Conservation (phyloP, 1,284 basidiomycete genomes). For the Hemileia vastatrix region DNA sequence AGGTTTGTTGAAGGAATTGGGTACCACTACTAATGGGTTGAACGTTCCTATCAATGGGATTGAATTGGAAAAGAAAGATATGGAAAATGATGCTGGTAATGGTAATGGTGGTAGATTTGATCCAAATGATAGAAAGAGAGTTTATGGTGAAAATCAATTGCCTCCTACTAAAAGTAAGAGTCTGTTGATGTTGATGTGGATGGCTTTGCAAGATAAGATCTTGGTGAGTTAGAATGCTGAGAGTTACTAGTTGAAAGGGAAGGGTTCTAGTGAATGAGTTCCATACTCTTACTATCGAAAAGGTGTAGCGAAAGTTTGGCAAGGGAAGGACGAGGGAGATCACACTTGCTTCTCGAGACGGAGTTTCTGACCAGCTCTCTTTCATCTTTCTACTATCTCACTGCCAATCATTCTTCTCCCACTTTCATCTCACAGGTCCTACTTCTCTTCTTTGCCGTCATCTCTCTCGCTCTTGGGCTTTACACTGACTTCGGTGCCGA, state of each 20-base stretch:
- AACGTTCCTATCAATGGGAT: constrained; percentile 18
- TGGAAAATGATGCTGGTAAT: constrained; percentile 24
- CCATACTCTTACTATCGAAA: no score
- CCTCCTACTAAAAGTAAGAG: constrained; percentile 68
- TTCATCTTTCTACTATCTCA: constrained; percentile 4
- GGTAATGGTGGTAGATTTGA: constrained; percentile 22
- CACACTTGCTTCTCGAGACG: neutral
- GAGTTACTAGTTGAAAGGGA: no score
- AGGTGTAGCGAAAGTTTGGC: no score
- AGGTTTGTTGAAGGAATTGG: constrained; percentile 63
- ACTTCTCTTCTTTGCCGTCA: constrained; percentile 76
- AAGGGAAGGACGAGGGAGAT: no score
- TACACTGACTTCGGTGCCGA: constrained; percentile 80
- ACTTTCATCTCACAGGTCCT: constrained; percentile 54
- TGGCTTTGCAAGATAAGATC: constrained; percentile 89
- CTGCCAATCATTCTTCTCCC: constrained; percentile 23
- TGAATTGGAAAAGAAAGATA: constrained; percentile 21
- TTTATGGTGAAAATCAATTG: constrained; percentile 76
- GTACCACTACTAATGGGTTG: constrained; percentile 58
- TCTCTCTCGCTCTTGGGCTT: constrained; percentile 85
- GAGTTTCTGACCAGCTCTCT: neutral
- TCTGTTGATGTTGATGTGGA: constrained; percentile 78
- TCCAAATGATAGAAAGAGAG: constrained; percentile 55
- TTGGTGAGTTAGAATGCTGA: constrained; percentile 57
- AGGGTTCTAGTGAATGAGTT: no score